These are phyloP conservation scores for Scenedesmus sp. DNA, from an alignment of 163 green algal genomes.

Conservation along the genomic window DNA sequence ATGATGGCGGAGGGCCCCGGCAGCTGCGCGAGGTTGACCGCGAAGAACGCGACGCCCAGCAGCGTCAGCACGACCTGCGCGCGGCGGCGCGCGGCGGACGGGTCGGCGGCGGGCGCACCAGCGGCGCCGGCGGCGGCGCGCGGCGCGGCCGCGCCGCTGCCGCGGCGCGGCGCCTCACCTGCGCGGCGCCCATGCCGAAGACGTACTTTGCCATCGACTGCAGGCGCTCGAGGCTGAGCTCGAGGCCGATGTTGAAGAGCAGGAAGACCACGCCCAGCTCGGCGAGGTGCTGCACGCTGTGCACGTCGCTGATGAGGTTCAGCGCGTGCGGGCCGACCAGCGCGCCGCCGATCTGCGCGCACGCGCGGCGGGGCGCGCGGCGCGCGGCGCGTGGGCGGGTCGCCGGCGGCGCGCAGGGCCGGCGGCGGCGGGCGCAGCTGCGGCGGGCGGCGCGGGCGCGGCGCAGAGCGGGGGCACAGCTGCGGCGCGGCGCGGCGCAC, in stretches of 20 bases:
- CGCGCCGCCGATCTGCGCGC: conserved; percentile 83
- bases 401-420: no score
- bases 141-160: background rate
- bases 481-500: conserved; percentile 48
- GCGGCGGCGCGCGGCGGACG: background rate
- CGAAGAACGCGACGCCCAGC: conserved; percentile 73
- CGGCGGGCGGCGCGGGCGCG: no score
- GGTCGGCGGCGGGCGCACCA: background rate
- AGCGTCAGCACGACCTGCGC: conserved; percentile 78
- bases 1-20: conserved; percentile 86
- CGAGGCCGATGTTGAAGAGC: conserved; percentile 99
- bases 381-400: no score
- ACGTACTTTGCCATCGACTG: conserved; percentile 97
- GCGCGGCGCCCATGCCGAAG: conserved; percentile 95
- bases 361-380: no score
- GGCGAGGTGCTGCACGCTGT: conserved; percentile 83
- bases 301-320: conserved; percentile 91
- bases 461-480: background rate
- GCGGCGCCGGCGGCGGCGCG: background rate
- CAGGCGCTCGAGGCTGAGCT: conserved; percentile 96
- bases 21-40: conserved; percentile 69
- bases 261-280: conserved; percentile 99
- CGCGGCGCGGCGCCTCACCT: conserved; percentile 64
- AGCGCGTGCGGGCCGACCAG: conserved; percentile 95
- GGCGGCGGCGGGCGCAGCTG: no score